Evolutionary conservation across 805 yeast species (phyloP).

Genomic region (Saturnispora galanensis): DNA sequence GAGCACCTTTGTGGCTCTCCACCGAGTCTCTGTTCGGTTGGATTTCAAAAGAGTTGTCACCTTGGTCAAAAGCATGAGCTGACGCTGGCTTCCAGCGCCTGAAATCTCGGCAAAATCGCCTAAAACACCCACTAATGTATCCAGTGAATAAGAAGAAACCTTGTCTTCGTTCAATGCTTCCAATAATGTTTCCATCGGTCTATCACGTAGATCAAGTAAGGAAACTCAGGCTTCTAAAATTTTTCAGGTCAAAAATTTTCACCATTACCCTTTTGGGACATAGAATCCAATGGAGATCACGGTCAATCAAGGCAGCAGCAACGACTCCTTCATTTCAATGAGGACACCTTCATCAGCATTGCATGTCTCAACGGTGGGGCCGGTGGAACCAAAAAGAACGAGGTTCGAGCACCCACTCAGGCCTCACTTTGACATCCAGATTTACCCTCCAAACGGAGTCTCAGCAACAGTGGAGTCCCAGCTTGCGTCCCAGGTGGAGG

Average conservation of each 20-base stretch:
- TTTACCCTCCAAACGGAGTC: slow-evolving; percentile 71
- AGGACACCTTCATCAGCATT: slow-evolving; percentile 35
- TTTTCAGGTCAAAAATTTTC: too few relatives aligned
- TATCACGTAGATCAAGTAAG: neutral
- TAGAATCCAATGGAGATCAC: neutral
- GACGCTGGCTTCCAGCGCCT: slow-evolving; percentile 38
- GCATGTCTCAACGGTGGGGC: slow-evolving; percentile 79
- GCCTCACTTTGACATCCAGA: slow-evolving; percentile 67
- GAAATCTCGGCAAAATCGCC: slow-evolving; percentile 12
- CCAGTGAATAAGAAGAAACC: neutral
- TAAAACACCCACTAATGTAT: slow-evolving; percentile 10
- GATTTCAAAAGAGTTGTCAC: slow-evolving; percentile 35
- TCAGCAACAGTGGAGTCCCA: slow-evolving; percentile 65
- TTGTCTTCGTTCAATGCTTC: too few relatives aligned
- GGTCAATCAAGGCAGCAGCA: neutral
- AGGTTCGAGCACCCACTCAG: slow-evolving; percentile 78
- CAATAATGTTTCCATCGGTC: too few relatives aligned
- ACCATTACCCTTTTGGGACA: too few relatives aligned
- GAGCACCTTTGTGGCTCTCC: slow-evolving; percentile 52
- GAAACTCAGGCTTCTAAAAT: neutral
- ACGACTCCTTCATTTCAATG: slow-evolving; percentile 24
- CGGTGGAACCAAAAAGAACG: slow-evolving; percentile 64
- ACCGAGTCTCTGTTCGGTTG: slow-evolving; percentile 35
- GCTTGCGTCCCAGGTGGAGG: slow-evolving; percentile 60
- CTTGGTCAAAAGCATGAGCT: slow-evolving; percentile 40